Percentiles rank a stretch among this genome's conserved stretches.
phyloP scores from a whole-genome alignment of 2,329 filamentous ascomycete genomes.

The Chaetothyriales sp. region DNA sequence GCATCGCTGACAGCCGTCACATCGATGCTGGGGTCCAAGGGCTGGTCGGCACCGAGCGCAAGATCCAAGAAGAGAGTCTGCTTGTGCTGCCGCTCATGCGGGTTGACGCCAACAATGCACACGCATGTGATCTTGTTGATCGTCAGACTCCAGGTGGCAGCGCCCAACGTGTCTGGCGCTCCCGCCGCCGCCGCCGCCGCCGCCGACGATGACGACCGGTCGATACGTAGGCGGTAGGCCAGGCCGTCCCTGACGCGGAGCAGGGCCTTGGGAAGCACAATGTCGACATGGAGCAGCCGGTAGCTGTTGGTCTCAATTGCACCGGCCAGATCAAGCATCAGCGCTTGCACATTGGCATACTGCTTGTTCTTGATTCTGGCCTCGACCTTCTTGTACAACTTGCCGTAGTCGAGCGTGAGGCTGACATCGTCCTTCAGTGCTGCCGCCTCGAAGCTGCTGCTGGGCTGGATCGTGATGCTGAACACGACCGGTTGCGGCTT shows the following conservation, averaged over 20 bases:
- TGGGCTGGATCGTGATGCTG: conserved; percentile 29
- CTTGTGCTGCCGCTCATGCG: conserved; percentile 36
- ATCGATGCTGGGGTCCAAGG: not conserved
- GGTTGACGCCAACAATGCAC: conserved; percentile 38
- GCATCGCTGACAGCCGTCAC: conserved; percentile 2
- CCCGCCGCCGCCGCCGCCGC: too few relatives aligned
- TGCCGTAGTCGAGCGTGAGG: conserved; percentile 33
- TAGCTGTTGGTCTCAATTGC: not conserved
- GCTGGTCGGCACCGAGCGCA: conserved; percentile 10
- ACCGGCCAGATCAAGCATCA: conserved; percentile 2
- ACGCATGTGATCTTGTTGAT: conserved; percentile 30
- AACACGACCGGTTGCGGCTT: conserved; percentile 32
- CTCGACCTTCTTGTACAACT: conserved; percentile 29
- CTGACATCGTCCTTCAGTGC: conserved; percentile 31
- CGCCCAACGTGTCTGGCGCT: conserved; percentile 6
- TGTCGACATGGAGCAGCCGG: conserved; percentile 8
- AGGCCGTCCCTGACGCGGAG: conserved; percentile 30
- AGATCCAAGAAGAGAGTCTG: conserved; percentile 32
- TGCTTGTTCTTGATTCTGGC: conserved; percentile 6
- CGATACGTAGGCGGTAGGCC: conserved; percentile 21
- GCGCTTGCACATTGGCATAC: conserved; percentile 4
- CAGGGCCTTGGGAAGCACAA: conserved; percentile 29
- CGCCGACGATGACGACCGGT: conserved; percentile 4
- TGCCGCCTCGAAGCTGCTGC: conserved; percentile 25
- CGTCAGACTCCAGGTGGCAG: conserved; percentile 15